Evolutionary conservation across 2,329 filamentous ascomycete species (phyloP), one percentile per base, ranked within the genome.

Genomic region (Pyrenochaeta sp.): DNA sequence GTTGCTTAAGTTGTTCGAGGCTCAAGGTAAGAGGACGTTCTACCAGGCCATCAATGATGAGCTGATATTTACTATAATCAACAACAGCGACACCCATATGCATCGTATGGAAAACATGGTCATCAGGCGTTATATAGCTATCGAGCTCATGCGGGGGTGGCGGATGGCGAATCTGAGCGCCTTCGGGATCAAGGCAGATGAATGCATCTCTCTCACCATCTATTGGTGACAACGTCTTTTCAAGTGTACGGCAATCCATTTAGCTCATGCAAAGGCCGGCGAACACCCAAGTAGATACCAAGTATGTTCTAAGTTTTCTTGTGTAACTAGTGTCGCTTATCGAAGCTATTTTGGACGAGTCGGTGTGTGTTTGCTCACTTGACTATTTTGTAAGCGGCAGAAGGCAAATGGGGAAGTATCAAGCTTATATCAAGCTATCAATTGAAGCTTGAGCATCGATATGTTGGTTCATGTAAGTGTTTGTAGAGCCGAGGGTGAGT

Each of bases 1-100:
- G 51, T 3, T 49, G 31, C 23, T 58, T 58, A 9, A 77, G 51
- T 39, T 69, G 58, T 0, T 47, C n/a, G 7, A 72, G 63, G 10
- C 58, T 67, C 4, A 75, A 44, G 4, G 61, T 49, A 47, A 71
- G 70, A 0, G 71, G 70, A 1, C 48, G 43, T 7, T 64, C 37
- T 1, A 77, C 71, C 2, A 75, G 57, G 3, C 74, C 75, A 43
- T 71, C 66, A 14, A 76, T 49, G 0, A 69, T 54, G 2, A 77
- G 63, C 3, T 55, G 51, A 64, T 70, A 76, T n/a, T 55, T 60
- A 0, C 58, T 17, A 7, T 57, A 20, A 18, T 74, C 63, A 12
- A 77, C 59, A 2, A 67, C 59, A 2, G 73, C 67, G 7, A 58
- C 58, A 2, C 72, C 73, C 68, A 76, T 73, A 50, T 77, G 74